phyloP scores from a whole-genome alignment of 2,329 filamentous ascomycete genomes.

The Westerdykella ornata region DNA sequence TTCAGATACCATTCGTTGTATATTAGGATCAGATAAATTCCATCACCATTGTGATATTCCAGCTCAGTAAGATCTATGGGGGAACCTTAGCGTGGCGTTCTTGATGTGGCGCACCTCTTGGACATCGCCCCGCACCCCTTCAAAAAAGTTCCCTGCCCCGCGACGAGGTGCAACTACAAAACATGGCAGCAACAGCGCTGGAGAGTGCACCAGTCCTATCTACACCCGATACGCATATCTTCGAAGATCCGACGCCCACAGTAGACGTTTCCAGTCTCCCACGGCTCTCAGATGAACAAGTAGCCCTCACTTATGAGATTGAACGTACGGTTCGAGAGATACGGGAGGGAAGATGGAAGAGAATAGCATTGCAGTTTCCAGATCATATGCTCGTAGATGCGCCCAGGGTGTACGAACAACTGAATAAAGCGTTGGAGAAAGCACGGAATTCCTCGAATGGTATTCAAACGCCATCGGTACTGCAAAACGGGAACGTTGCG shows the following conservation, averaged over 20 bases:
- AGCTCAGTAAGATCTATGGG: too few relatives aligned
- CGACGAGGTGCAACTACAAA: not conserved
- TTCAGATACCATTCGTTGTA: too few relatives aligned
- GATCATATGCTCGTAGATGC: conserved; percentile 88
- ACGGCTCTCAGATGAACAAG: conserved; percentile 57
- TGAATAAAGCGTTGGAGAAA: conserved; percentile 49
- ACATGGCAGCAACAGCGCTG: conserved; percentile 26
- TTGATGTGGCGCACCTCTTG: too few relatives aligned
- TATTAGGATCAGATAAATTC: too few relatives aligned
- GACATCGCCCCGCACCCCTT: conserved; percentile 1
- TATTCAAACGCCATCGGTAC: not conserved
- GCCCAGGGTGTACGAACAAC: conserved; percentile 64
- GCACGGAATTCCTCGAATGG: conserved; percentile 11
- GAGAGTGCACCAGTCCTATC: conserved; percentile 52
- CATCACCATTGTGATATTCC: too few relatives aligned
- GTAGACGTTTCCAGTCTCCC: conserved; percentile 30
- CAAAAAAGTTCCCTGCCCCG: conserved; percentile 1
- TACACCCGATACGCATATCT: conserved; percentile 56
- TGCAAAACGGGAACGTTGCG: conserved; percentile 6
- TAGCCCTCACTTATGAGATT: conserved; percentile 77
- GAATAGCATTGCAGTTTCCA: conserved; percentile 89
- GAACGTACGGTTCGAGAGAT: conserved; percentile 72
- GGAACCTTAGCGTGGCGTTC: too few relatives aligned
- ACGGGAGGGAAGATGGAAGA: conserved; percentile 60
- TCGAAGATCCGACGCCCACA: conserved; percentile 48